phyloP scores from a whole-genome alignment of 768 basidiomycete species.

The Rubroboletus pulcherrimus region DNA sequence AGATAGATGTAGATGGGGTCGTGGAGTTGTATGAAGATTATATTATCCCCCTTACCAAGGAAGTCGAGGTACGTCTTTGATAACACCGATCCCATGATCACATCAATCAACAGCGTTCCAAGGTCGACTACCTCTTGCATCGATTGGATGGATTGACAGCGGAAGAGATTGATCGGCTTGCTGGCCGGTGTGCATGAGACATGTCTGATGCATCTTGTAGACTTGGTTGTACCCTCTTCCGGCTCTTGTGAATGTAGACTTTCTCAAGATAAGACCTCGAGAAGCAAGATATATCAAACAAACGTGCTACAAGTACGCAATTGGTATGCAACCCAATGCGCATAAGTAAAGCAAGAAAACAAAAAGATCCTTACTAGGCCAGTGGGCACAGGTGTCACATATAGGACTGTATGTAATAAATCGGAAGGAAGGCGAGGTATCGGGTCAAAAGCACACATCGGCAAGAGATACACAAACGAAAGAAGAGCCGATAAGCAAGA shows the following conservation, averaged over 20 bases:
- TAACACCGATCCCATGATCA: not conserved
- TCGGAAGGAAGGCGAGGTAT: not conserved
- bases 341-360: slow-evolving; percentile 22
- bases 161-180: slow-evolving; percentile 71
- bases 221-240: not conserved
- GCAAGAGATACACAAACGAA: slow-evolving; percentile 10
- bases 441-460: slow-evolving; percentile 1
- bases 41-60: slow-evolving; percentile 96
- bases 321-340: slow-evolving; percentile 21
- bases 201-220: not conserved
- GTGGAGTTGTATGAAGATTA: slow-evolving; percentile 91
- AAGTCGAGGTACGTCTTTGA: slow-evolving; percentile 78
- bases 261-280: not conserved
- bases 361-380: slow-evolving; percentile 15
- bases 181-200: slow-evolving; percentile 15
- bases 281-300: slow-evolving; percentile 21
- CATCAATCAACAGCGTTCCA: slow-evolving; percentile 2
- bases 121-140: slow-evolving; percentile 95
- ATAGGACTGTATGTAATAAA: slow-evolving; percentile 10
- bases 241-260: slow-evolving; percentile 6
- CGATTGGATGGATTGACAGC: slow-evolving; percentile 83
- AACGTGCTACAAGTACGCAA: slow-evolving; percentile 24
- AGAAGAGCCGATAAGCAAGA: slow-evolving; percentile 22
- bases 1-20: slow-evolving; percentile 92
- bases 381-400: slow-evolving; percentile 20